A percentile compares a stretch with the other conserved stretches of the same genome.
Conservation (phyloP, 192 early-diverging fungal species). For the Coemansia sp. region DNA sequence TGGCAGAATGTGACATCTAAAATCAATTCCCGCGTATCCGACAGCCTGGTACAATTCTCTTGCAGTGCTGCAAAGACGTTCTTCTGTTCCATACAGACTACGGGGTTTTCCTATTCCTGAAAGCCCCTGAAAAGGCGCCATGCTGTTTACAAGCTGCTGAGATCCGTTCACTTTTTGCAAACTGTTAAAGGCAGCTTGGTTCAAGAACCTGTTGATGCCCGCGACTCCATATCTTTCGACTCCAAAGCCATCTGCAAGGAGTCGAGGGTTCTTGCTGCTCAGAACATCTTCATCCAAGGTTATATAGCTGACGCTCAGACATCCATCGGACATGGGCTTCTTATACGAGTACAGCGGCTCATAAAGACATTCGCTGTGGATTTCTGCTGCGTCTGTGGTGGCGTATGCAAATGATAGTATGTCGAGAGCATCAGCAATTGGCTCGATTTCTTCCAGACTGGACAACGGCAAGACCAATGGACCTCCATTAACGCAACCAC, state of each 20-base stretch:
- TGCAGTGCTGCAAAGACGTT: neutral
- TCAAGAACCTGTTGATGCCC: conserved; percentile 13
- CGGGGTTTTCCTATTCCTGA: neutral
- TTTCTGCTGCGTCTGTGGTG: conserved; percentile 5
- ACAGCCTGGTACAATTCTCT: conserved; percentile 5
- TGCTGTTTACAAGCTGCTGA: neutral
- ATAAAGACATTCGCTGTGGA: conserved; percentile 15
- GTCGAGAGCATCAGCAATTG: conserved; percentile 19
- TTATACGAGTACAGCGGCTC: conserved; percentile 32
- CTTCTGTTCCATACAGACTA: neutral
- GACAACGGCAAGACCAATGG: neutral
- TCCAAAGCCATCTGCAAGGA: conserved; percentile 23
- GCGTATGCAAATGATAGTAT: conserved; percentile 24
- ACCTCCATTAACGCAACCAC: neutral
- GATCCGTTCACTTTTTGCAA: neutral
- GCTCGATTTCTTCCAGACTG: conserved; percentile 13
- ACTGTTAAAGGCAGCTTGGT: neutral
- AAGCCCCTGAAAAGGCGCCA: neutral
- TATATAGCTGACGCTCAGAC: conserved; percentile 40
- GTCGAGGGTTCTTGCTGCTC: conserved; percentile 16
- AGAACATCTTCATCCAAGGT: conserved; percentile 31
- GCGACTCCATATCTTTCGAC: neutral
- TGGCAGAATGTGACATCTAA: conserved; percentile 3
- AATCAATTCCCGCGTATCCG: conserved; percentile 2
- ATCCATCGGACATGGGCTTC: conserved; percentile 35